Evolutionary conservation across 192 early-diverging fungal genomes (phyloP), one percentile per base, ranked within the genome.

Genomic region (Podila minutissima): DNA sequence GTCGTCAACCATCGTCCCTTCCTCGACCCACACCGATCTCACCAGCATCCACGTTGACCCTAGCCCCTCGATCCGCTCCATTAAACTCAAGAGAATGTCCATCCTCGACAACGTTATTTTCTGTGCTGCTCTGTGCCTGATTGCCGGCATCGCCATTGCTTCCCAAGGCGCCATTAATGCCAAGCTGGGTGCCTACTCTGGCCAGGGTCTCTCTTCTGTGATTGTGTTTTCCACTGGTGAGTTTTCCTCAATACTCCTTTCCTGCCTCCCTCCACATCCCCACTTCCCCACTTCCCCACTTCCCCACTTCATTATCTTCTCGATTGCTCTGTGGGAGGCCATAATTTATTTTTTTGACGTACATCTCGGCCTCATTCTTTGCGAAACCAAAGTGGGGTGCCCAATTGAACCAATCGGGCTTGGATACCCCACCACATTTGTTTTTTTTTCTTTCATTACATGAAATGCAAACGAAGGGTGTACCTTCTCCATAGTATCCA

Each of bases 51-150:
- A 55, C 26, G 53, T 67, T 31, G 20, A 35, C 35, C 50, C 66
- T 20, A 67, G 55, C 10, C 55, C 66, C 31, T 58, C 66, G 2
- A 49, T 67, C 33, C 66, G 53, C 0, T 67, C 66, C 19, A 55
- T 58, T n/a, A 67, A 55, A 32, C 50, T 26, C 15, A 67, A 67
- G 49, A 31, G 26, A 33, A 67, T 67, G 62, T 65, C 64, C 8
- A 58, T 72, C 10, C 70, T 72, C 35, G 70, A 72, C 51, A 72
- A 57, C 48, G 70, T 64, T 37, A 57, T 72, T 33, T 72, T 72
- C 35, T 63, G 62, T 31, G 70, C 62, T 26, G 50, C 62, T 50
- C 70, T 72, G 61, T 72, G 70, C 35, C 24, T 72, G 20, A 31
- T 72, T 49, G 70, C 61, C 19, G 70, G 70, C 20, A 31, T 72